Conservation (phyloP, 192 early-diverging fungal species). For the Coemansia sp. region DNA sequence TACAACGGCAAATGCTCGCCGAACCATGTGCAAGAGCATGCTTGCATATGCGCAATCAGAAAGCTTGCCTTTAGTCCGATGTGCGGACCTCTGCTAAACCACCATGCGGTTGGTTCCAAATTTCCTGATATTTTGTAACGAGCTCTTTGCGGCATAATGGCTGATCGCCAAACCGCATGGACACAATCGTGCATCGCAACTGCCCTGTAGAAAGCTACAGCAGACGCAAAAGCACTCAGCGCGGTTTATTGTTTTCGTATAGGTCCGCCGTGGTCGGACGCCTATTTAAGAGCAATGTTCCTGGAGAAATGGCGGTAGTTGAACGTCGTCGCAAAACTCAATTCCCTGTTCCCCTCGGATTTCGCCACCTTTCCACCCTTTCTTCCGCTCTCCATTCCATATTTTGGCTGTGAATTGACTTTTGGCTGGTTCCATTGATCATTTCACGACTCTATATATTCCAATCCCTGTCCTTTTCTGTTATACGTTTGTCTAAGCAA, state of each 20-base stretch:
- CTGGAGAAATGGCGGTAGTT: background rate
- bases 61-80: background rate
- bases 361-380: background rate
- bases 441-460: background rate
- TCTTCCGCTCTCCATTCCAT: background rate
- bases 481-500: background rate
- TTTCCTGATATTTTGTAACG: background rate
- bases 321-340: constrained; percentile 1
- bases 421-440: constrained; percentile 23
- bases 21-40: background rate
- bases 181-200: background rate
- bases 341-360: background rate
- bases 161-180: constrained; percentile 6
- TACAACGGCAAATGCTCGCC: background rate
- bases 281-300: background rate
- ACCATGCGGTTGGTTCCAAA: constrained; percentile 2
- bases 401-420: constrained; percentile 7
- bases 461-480: background rate
- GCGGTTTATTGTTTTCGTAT: background rate
- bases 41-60: background rate
- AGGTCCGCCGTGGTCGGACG: background rate
- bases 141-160: background rate
- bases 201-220: background rate
- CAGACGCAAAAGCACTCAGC: background rate
- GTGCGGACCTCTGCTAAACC: constrained; percentile 4